Conservation (phyloP, 2,329 filamentous ascomycete species). For the Apiospora rasikravindrae region DNA sequence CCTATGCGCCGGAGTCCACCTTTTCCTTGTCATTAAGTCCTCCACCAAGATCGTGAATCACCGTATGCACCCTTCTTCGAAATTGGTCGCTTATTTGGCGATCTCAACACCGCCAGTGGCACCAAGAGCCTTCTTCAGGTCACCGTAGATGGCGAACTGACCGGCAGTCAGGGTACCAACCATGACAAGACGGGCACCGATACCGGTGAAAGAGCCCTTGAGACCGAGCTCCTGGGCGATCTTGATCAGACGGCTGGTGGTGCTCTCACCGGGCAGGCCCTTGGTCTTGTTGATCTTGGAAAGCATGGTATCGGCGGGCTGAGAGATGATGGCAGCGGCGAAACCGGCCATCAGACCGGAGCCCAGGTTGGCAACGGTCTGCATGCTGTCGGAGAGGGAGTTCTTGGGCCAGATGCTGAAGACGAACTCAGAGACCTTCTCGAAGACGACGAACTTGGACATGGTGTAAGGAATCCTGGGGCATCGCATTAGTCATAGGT, state of each 20-base stretch:
- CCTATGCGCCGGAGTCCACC: constrained; percentile 11
- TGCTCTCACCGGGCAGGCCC: constrained; percentile 75
- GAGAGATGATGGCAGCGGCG: constrained; percentile 75
- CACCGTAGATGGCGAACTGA: constrained; percentile 78
- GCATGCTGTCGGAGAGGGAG: constrained; percentile 61
- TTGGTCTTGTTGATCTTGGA: constrained; percentile 85
- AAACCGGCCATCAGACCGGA: constrained; percentile 80
- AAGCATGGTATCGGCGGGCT: constrained; percentile 81
- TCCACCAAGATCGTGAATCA: constrained; percentile 13
- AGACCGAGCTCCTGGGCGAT: constrained; percentile 76
- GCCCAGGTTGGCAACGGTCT: constrained; percentile 74
- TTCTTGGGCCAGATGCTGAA: constrained; percentile 68
- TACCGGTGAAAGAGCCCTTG: constrained; percentile 71
- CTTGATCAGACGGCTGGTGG: constrained; percentile 73
- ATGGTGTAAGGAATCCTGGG: constrained; percentile 77
- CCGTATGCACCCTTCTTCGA: constrained; percentile 6
- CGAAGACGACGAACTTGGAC: constrained; percentile 82
- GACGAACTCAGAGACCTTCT: constrained; percentile 73
- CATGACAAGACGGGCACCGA: constrained; percentile 77
- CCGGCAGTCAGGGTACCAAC: constrained; percentile 71
- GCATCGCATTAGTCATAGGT: constrained; percentile 21
- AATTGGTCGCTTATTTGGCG: constrained; percentile 35
- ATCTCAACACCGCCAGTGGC: constrained; percentile 69
- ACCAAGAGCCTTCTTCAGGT: constrained; percentile 59
- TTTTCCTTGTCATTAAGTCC: constrained; percentile 30